Conservation (phyloP, 2,329 filamentous ascomycete genomes). For the Trichocomaceae sp. region DNA sequence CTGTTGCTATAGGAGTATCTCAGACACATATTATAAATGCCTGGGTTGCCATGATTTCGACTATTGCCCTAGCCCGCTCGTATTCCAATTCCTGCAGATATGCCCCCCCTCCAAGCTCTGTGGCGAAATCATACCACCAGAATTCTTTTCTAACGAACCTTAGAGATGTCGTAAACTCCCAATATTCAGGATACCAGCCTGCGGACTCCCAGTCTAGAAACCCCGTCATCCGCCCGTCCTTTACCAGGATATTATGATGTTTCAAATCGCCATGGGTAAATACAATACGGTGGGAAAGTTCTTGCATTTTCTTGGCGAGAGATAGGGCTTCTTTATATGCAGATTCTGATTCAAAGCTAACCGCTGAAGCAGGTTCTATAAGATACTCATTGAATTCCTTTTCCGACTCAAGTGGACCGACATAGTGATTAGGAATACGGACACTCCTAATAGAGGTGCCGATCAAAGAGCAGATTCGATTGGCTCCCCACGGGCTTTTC, state of each 20-base stretch:
- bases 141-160: constrained; percentile 7
- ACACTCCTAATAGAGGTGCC: constrained; percentile 25
- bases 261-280: constrained; percentile 19
- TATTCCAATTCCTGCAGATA: no score
- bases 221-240: constrained; percentile 18
- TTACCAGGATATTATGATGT: constrained; percentile 26
- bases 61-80: no score
- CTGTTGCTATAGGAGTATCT: no score
- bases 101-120: no score
- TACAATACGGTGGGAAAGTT: constrained; percentile 16
- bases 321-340: constrained; percentile 17
- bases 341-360: constrained; percentile 16
- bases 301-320: constrained; percentile 15
- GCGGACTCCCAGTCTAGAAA: constrained; percentile 38
- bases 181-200: constrained; percentile 27
- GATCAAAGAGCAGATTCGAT: constrained; percentile 25
- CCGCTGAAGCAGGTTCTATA: constrained; percentile 9
- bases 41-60: no score
- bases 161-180: constrained; percentile 21
- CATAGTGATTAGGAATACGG: constrained; percentile 22
- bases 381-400: constrained; percentile 21
- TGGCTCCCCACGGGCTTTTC: constrained; percentile 20
- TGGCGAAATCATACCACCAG: constrained; percentile 19
- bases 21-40: no score
- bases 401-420: constrained; percentile 14